phyloP scores from a whole-genome alignment of 225 moss, liverwort and hornwort genomes.

The Sphagnum tenellum region DNA sequence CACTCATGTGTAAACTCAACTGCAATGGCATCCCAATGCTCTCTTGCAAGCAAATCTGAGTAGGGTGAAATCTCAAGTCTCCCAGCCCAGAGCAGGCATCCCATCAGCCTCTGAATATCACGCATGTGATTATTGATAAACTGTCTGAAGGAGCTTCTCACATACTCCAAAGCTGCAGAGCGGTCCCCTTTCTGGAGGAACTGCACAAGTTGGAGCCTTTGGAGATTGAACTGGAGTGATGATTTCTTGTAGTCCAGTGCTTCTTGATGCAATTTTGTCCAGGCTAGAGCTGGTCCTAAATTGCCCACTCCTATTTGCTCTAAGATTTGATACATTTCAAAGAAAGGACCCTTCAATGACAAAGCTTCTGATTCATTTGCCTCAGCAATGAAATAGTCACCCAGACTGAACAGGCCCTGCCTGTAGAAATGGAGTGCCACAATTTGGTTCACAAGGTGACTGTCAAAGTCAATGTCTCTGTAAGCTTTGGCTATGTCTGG shows the following conservation, averaged over 20 bases:
- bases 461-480: constrained; percentile 72
- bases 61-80: constrained; percentile 74
- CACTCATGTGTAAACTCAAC: constrained; percentile 76
- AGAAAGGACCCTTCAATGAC: constrained; percentile 59
- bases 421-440: constrained; percentile 88
- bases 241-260: constrained; percentile 52
- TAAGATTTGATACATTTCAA: constrained; percentile 77
- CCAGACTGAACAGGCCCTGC: constrained; percentile 79
- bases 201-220: constrained; percentile 81
- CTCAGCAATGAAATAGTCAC: constrained; percentile 79
- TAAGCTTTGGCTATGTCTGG: constrained; percentile 66
- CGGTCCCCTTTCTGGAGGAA: constrained; percentile 63
- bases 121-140: constrained; percentile 64
- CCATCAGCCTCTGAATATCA: constrained; percentile 88
- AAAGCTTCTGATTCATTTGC: constrained; percentile 47
- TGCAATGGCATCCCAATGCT: constrained; percentile 72
- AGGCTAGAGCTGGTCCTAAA: constrained; percentile 55
- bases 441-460: constrained; percentile 66
- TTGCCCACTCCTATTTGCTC: constrained; percentile 67
- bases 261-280: constrained; percentile 57
- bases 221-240: constrained; percentile 64
- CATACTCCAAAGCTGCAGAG: constrained; percentile 65
- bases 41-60: constrained; percentile 57
- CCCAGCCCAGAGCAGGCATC: constrained; percentile 81
- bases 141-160: constrained; percentile 56